phyloP scores from a whole-genome alignment of 2,329 filamentous ascomycete genomes.

The Sodiomyces alkalinus region DNA sequence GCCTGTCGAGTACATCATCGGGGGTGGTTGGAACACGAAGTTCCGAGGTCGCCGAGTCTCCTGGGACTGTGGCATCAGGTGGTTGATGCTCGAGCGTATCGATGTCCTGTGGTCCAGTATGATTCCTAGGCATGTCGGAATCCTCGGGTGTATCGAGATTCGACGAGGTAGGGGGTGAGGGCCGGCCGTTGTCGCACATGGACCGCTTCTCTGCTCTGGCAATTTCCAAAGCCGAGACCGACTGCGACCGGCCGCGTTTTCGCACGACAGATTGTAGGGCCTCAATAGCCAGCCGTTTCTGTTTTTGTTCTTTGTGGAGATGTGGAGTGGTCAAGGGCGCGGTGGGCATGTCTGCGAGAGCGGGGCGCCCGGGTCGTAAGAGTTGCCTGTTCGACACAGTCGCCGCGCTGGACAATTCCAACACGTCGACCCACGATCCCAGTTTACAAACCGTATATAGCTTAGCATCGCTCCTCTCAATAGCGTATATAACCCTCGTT shows the following conservation, averaged over 20 bases:
- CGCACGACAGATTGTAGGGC: conserved; percentile 46
- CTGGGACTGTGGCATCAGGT: too few relatives aligned
- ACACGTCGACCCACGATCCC: conserved; percentile 48
- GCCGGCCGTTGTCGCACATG: conserved; percentile 6
- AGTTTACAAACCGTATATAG: conserved; percentile 56
- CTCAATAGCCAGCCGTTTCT: conserved; percentile 44
- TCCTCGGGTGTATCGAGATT: too few relatives aligned
- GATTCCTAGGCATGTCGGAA: too few relatives aligned
- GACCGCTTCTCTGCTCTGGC: conserved; percentile 6
- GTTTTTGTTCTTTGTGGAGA: conserved; percentile 33
- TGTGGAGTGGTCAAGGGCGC: conserved; percentile 24
- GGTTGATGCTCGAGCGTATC: too few relatives aligned
- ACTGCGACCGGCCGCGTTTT: conserved; percentile 30
- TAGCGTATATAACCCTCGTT: conserved; percentile 37
- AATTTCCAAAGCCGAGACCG: conserved; percentile 20
- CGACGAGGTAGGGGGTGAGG: too few relatives aligned
- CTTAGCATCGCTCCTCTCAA: conserved; percentile 48
- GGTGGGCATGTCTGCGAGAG: too few relatives aligned
- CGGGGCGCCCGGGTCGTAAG: too few relatives aligned
- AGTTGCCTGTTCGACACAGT: conserved; percentile 27
- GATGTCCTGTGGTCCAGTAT: too few relatives aligned
- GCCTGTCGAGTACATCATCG: conserved; percentile 39
- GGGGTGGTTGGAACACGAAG: too few relatives aligned
- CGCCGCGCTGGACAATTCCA: conserved; percentile 33
- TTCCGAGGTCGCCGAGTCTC: too few relatives aligned